Evolutionary conservation across 1,284 basidiomycete genomes (phyloP), one percentile per base, ranked within the genome.

Genomic region (Pascua sp.): DNA sequence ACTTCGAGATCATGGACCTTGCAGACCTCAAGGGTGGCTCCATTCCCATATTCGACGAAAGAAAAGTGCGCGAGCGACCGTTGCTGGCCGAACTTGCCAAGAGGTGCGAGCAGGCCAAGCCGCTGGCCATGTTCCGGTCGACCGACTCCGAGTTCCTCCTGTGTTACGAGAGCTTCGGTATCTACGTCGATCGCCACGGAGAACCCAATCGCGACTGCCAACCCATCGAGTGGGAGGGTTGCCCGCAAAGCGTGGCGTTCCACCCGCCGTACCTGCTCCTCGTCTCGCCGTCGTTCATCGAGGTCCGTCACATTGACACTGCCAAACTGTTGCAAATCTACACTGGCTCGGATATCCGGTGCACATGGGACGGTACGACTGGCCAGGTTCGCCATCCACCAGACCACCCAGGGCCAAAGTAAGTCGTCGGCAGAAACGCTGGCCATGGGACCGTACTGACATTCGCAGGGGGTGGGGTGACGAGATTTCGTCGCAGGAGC

Each of bases 1-100:
- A 91, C n/a, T 95, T 97, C 68, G 91, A 95, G 78, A 95, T 97
- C 67, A 96, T 97, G 90, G 90, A 96, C 72, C 81, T 98, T 39
- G 84, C 85, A 3, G 86, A 91, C 67, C 86, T 91, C 75, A 88
- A 90, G 77, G 91, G 90, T 68, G 90, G 91, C 2, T 90, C 89
- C 1, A 92, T 96, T 38, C 81, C 81, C 0, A 78, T 79, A 53
- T 80, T 81, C 55, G 75, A 79, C 55, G 88, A 90, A 9, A 83
- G 84, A 56, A 82, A 84, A 36, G 49, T 71, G 18, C 69, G 77
- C 44, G 89, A 92, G 63, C 89, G 92, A 65, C 82, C 87, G 37
- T 82, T 84, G 8, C 79, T 88, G 2, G 83, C 85, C 49, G 83
- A 86, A 53, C 75, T 97, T 42, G 83, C 86, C 32, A 90, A 88